Evolutionary conservation across 2,329 filamentous ascomycete genomes (phyloP).

Genomic region (Penicillium sp.): DNA sequence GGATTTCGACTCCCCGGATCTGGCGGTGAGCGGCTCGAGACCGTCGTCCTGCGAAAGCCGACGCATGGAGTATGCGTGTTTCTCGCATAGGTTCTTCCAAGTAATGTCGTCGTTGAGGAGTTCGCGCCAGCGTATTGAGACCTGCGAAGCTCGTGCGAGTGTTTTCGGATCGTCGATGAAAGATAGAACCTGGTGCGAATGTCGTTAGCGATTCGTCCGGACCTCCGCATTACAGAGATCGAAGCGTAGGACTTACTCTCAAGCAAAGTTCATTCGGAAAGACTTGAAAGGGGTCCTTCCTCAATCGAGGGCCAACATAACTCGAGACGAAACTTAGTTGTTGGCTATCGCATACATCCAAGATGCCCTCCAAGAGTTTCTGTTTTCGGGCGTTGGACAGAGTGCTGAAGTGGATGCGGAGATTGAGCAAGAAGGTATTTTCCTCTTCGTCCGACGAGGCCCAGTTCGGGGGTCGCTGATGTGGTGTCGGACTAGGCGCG

Average conservation of each 20-base stretch:
- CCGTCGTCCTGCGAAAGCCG: slow-evolving; percentile 49
- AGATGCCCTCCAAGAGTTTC: slow-evolving; percentile 77
- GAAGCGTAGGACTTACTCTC: slow-evolving; percentile 58
- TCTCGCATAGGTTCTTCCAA: slow-evolving; percentile 96
- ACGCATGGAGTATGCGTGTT: slow-evolving; percentile 90
- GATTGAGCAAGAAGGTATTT: slow-evolving; percentile 75
- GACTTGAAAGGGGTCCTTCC: slow-evolving; percentile 92
- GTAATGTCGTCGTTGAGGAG: slow-evolving; percentile 94
- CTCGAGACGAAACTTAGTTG: slow-evolving; percentile 94
- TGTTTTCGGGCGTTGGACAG: slow-evolving; percentile 74
- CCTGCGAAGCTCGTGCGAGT: slow-evolving; percentile 86
- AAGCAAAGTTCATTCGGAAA: slow-evolving; percentile 92
- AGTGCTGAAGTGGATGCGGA: slow-evolving; percentile 75
- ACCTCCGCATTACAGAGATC: not conserved
- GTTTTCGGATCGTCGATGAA: slow-evolving; percentile 97
- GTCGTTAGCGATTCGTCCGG: not conserved
- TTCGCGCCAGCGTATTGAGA: slow-evolving; percentile 92
- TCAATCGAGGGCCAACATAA: slow-evolving; percentile 88
- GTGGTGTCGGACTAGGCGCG: slow-evolving; percentile 64
- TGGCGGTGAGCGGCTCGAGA: slow-evolving; percentile 35
- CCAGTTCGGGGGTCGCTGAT: slow-evolving; percentile 56
- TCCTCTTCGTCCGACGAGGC: slow-evolving; percentile 61
- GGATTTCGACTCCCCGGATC: slow-evolving; percentile 22
- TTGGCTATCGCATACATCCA: slow-evolving; percentile 93
- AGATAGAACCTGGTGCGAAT: slow-evolving; percentile 69